A percentile compares a stretch with the other conserved stretches of the same genome.
Evolutionary conservation across 345 rosid genomes (phyloP).

Genomic region (Lumnitzera racemosa): DNA sequence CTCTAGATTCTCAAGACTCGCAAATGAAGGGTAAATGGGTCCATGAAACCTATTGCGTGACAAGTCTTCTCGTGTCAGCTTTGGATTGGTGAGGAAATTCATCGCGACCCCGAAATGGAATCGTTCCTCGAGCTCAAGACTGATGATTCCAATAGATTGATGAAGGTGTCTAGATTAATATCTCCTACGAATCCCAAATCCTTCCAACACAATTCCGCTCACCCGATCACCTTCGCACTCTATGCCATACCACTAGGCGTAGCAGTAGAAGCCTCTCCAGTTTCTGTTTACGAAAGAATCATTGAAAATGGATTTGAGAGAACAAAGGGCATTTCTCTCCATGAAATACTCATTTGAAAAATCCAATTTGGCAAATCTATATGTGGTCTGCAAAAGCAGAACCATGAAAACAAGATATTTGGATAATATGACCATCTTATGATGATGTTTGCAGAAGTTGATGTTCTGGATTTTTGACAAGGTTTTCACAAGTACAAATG

Average conservation of each 20-base stretch:
- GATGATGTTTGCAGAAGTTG: no score
- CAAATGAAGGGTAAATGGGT: constrained; percentile 18
- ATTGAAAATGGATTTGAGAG: constrained; percentile 28
- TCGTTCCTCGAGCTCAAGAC: constrained; percentile 34
- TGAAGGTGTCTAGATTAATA: constrained; percentile 14
- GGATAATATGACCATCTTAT: no score
- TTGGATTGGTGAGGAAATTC: constrained; percentile 33
- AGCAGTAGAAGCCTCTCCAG: constrained; percentile 42
- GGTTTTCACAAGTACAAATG: constrained; percentile 10
- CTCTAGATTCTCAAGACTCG: constrained; percentile 15
- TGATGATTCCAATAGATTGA: constrained; percentile 21
- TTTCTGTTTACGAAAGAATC: constrained; percentile 26
- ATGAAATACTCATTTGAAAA: constrained; percentile 6
- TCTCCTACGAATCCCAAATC: constrained; percentile 22
- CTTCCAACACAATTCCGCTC: constrained; percentile 21
- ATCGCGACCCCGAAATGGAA: constrained; percentile 26
- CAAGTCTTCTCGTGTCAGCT: constrained; percentile 25
- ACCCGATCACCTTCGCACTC: constrained; percentile 25
- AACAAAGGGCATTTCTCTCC: constrained; percentile 28
- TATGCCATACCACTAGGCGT: constrained; percentile 33
- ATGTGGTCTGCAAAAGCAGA: neutral
- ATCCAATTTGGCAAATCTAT: neutral
- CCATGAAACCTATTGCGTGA: constrained; percentile 33
- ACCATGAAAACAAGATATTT: constrained; percentile 1
- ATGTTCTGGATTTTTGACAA: neutral